phyloP scores from a whole-genome alignment of 2,329 filamentous ascomycete genomes.

The Graphilbum ipis-grandicollis region DNA sequence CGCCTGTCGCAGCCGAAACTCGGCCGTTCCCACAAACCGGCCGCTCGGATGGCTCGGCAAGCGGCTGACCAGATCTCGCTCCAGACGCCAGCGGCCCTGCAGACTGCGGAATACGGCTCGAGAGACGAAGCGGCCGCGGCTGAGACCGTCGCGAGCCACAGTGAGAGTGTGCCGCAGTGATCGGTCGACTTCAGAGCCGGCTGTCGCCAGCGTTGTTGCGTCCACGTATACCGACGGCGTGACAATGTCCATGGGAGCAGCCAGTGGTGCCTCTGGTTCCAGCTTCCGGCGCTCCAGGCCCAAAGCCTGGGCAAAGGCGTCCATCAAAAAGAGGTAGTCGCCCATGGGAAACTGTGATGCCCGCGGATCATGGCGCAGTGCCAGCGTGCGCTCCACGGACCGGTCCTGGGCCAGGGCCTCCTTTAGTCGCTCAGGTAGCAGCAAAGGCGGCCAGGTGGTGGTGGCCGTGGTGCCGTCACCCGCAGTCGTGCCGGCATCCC shows the following conservation, averaged over 20 bases:
- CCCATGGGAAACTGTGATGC: constrained; percentile 65
- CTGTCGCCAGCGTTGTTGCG: too few relatives aligned
- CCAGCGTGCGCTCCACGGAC: constrained; percentile 26
- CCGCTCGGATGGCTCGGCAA: constrained; percentile 44
- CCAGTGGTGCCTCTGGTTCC: constrained; percentile 13
- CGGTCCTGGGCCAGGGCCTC: constrained; percentile 25
- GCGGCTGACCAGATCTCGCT: constrained; percentile 35
- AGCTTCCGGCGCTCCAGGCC: constrained; percentile 25
- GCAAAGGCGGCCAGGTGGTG: constrained; percentile 3
- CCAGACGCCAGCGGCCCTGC: constrained; percentile 51
- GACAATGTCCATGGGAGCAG: constrained; percentile 30
- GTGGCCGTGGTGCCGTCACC: constrained; percentile 16
- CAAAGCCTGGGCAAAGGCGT: constrained; percentile 46
- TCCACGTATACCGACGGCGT: constrained; percentile 35
- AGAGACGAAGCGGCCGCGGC: constrained; percentile 35
- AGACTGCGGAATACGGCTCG: constrained; percentile 53
- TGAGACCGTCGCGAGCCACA: constrained; percentile 23
- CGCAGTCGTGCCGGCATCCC: neutral
- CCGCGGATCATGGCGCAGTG: constrained; percentile 32
- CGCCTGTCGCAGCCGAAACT: constrained; percentile 43
- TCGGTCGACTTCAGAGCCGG: constrained; percentile 13
- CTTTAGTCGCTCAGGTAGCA: constrained; percentile 4
- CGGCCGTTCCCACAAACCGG: constrained; percentile 44
- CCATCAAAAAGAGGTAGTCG: constrained; percentile 62
- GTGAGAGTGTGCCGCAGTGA: constrained; percentile 29